Base-by-base conservation (phyloP, 2,329 filamentous ascomycete species). In the Hypoxylon sp. region DNA sequence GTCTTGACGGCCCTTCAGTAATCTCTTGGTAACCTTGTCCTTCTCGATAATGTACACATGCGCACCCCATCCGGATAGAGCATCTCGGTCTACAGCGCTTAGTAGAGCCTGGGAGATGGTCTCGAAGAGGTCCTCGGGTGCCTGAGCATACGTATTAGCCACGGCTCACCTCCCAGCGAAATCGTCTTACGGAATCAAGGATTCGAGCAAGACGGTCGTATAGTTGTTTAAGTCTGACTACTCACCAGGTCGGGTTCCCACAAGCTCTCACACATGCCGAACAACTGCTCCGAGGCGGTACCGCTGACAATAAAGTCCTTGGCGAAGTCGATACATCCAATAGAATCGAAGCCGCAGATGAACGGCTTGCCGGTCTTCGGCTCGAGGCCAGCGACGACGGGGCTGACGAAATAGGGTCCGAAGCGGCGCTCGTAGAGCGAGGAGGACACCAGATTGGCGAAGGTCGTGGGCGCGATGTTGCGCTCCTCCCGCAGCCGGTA, bases 11-110 rank as follows among this genome's bases (percentile, higher is more conserved):
- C 94, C 94, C 89, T 98, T 98, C 81, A 99, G 85, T 89, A 99
- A 89, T 80, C 96, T 88, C 91, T 98, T 97, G 77, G 96, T 98
- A 70, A 99, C 93, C 91, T 98, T 98, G 84, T 97, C 94, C 88
- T 99, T 99, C 86, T 98, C 96, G 80, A 99, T 97, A 78, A 99
- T 97, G 84, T 98, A 99, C 74, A 99, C 96, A 78, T 99, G 94
- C 39, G 96, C 96, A 78, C 96, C 96, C 96, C 96, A 98, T 71
- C 96, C 96, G 37, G 95, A 97, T 70, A 99, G 86, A 56, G 96
- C 96, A 81, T 99, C 96, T 83, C 96, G 88, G 81, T 99, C 96
- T 63, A 98, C 93, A 65, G 96, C 96, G 81, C 96, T 98, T 74
- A 99, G 87, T 65, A 99, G 87, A 55, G 95, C 90, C 83, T 99